These are phyloP conservation scores for Eutrema heterophyllum DNA, from an alignment of 345 rosid genomes.

Conservation along the genomic window DNA sequence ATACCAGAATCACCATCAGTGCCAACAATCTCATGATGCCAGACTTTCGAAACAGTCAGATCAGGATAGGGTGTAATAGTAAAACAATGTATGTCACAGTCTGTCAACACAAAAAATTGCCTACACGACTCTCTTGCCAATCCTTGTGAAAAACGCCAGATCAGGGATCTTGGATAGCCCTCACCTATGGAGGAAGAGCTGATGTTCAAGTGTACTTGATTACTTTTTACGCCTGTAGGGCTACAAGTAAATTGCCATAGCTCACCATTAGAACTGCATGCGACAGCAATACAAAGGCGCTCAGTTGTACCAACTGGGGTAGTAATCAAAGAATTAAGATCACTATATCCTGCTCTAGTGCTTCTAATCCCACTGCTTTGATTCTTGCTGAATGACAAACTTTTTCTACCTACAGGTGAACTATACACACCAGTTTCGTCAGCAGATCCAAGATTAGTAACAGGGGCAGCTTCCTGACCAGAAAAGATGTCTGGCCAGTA, in stretches of 20 bases:
- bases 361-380: conserved; percentile 33
- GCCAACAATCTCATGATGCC: conserved; percentile 81
- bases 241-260: conserved; percentile 72
- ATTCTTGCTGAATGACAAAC: conserved; percentile 30
- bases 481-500: conserved; percentile 74
- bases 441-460: conserved; percentile 35
- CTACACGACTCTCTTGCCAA: conserved; percentile 38
- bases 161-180: conserved; percentile 78
- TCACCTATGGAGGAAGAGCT: conserved; percentile 40
- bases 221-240: conserved; percentile 39
- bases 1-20: conserved; percentile 74
- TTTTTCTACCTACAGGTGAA: conserved; percentile 37
- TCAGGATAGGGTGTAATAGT: conserved; percentile 39
- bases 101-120: conserved; percentile 67
- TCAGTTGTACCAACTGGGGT: conserved; percentile 35
- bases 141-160: conserved; percentile 47
- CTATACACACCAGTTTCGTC: conserved; percentile 42
- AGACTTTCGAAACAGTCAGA: conserved; percentile 49
- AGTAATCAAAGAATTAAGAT: conserved; percentile 68
- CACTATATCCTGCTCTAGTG: conserved; percentile 32
- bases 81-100: conserved; percentile 71
- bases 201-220: conserved; percentile 35
- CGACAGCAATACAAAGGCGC: conserved; percentile 59
- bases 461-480: conserved; percentile 41
- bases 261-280: conserved; percentile 65